Evolutionary conservation across 352 stramenopile genomes (phyloP).

Genomic region (Pythium aristosporum): DNA sequence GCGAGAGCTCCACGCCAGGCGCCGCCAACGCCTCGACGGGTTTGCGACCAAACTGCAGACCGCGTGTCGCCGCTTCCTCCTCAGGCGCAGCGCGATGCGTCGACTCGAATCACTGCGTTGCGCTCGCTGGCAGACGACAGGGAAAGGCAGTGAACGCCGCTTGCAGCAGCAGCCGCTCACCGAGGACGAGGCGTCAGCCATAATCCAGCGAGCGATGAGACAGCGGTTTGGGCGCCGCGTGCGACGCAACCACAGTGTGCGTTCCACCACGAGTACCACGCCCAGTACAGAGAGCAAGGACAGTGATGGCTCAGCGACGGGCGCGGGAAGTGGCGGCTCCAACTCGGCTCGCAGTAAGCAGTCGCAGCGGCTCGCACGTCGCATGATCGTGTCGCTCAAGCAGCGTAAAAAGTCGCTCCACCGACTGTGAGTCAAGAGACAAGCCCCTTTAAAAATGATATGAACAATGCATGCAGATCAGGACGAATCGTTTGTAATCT

Average conservation of each 20-base stretch:
- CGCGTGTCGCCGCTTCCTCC: conserved; percentile 30
- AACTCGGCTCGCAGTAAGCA: conserved; percentile 32
- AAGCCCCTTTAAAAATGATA: background rate
- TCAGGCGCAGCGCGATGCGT: conserved; percentile 31
- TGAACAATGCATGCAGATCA: background rate
- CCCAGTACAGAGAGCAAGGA: conserved; percentile 32
- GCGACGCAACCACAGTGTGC: conserved; percentile 35
- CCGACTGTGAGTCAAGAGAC: conserved; percentile 22
- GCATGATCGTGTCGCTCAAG: conserved; percentile 22
- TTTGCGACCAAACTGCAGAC: conserved; percentile 50
- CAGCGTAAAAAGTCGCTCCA: conserved; percentile 39
- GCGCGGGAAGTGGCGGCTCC: conserved; percentile 21
- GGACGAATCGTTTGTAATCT: background rate
- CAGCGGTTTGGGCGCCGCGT: conserved; percentile 36
- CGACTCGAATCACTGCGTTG: conserved; percentile 26
- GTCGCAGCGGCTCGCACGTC: conserved; percentile 31
- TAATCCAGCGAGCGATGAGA: conserved; percentile 51
- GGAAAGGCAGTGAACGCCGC: background rate
- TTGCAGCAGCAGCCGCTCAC: conserved; percentile 27
- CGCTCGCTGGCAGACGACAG: background rate
- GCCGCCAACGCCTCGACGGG: conserved; percentile 32
- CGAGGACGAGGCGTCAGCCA: conserved; percentile 32
- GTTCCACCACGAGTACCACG: conserved; percentile 29
- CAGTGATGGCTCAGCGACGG: conserved; percentile 11
- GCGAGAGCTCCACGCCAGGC: conserved; percentile 32